Evolutionary conservation across 805 yeast genomes (phyloP).

Genomic region (Monosporozyma yasuniensis): DNA sequence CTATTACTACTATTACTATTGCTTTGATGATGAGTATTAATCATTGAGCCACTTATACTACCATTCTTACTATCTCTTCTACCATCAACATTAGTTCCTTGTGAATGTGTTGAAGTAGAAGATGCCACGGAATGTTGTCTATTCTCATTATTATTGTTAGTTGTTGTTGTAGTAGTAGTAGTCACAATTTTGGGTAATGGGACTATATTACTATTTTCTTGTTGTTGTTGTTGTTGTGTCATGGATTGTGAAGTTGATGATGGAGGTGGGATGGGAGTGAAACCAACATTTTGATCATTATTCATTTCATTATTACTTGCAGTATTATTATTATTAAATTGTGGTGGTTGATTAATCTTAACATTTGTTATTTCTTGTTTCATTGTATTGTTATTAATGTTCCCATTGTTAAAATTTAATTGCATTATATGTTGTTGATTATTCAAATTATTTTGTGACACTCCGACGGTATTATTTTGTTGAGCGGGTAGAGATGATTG

Average conservation of each 20-base stretch:
- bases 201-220: too few species aligned
- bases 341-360: background rate
- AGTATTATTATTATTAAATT: background rate
- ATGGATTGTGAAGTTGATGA: too few species aligned
- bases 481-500: background rate
- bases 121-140: background rate
- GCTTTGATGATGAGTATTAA: background rate
- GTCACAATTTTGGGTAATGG: background rate
- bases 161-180: background rate
- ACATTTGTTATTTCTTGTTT: background rate
- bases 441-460: background rate
- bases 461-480: background rate
- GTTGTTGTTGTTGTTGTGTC: background rate
- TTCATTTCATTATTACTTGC: slow-evolving; percentile 1
- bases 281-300: too few species aligned
- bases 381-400: background rate
- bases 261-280: too few species aligned
- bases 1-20: slow-evolving; percentile 9
- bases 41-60: background rate
- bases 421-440: background rate
- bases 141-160: background rate
- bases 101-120: background rate
- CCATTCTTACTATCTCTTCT: background rate
- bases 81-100: background rate
- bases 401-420: background rate